Percentiles rank a stretch among this genome's conserved stretches.
These are phyloP conservation scores for Trapa bicornis DNA, from an alignment of 345 rosid species.

Conservation along the genomic window DNA sequence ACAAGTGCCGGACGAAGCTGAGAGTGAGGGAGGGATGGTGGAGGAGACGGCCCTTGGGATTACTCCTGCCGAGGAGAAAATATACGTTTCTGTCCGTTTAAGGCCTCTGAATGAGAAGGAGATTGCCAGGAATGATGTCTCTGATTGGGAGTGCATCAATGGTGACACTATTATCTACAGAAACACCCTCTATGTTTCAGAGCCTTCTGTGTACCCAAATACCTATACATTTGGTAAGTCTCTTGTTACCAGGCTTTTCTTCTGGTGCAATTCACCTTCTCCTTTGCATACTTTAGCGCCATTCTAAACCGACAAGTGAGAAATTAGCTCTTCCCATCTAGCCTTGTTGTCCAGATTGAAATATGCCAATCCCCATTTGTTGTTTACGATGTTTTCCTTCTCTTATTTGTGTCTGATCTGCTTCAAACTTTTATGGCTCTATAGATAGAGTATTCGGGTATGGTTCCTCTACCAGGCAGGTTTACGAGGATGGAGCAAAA, in stretches of 20 bases:
- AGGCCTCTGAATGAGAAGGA: slow-evolving; percentile 85
- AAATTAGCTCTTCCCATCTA: slow-evolving; percentile 2
- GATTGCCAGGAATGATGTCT: slow-evolving; percentile 49
- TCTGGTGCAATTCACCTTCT: neutral
- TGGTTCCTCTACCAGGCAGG: slow-evolving; percentile 57
- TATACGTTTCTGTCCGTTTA: slow-evolving; percentile 73
- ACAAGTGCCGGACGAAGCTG: neutral
- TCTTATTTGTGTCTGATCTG: slow-evolving; percentile 8
- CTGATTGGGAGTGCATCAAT: slow-evolving; percentile 88
- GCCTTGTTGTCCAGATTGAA: neutral
- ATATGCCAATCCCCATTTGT: neutral
- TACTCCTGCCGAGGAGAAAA: slow-evolving; percentile 41
- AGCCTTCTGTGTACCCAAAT: slow-evolving; percentile 84
- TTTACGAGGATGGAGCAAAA: slow-evolving; percentile 72
- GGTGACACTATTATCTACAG: slow-evolving; percentile 53
- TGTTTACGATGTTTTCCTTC: neutral
- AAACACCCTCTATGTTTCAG: slow-evolving; percentile 63
- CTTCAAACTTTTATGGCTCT: slow-evolving; percentile 16
- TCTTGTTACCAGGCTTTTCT: neutral
- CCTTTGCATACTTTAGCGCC: neutral
- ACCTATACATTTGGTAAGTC: slow-evolving; percentile 80
- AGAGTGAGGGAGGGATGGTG: slow-evolving; percentile 10
- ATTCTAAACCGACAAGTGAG: neutral
- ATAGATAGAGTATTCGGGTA: slow-evolving; percentile 71
- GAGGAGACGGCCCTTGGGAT: slow-evolving; percentile 41